Conservation (phyloP, 2,329 filamentous ascomycete species). For the Monilinia fructicola region DNA sequence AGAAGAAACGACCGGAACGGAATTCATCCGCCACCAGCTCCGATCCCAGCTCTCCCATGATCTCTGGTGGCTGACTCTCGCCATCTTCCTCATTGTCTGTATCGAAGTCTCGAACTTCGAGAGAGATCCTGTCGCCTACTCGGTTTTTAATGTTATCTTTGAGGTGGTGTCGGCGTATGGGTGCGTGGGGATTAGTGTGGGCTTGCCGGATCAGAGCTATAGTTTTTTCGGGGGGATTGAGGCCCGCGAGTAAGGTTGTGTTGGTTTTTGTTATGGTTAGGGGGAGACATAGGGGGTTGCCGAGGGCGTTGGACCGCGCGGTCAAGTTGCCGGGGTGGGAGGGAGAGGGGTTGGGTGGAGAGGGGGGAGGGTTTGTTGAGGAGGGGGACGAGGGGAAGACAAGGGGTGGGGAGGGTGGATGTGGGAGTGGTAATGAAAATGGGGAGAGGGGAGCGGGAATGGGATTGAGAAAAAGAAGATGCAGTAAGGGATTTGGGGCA, state of each 20-base stretch:
- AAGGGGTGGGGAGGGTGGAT: too few species aligned
- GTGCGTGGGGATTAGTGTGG: slow-evolving; percentile 60
- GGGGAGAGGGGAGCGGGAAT: too few species aligned
- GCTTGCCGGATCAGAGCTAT: slow-evolving; percentile 53
- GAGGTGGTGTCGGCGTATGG: slow-evolving; percentile 60
- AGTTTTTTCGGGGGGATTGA: slow-evolving; percentile 58
- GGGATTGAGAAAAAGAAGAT: slow-evolving; percentile 13
- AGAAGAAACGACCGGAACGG: background rate
- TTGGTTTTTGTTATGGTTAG: slow-evolving; percentile 57
- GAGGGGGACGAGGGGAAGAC: background rate
- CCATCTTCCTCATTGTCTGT: slow-evolving; percentile 58
- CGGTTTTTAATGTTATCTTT: slow-evolving; percentile 60
- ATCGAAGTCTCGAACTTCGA: slow-evolving; percentile 59
- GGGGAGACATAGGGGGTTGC: slow-evolving; percentile 56
- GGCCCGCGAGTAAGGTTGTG: slow-evolving; percentile 56
- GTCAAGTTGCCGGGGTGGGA: slow-evolving; percentile 45
- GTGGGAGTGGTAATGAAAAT: background rate
- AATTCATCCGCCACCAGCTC: slow-evolving; percentile 48
- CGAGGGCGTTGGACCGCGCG: slow-evolving; percentile 56
- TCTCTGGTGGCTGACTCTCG: slow-evolving; percentile 63
- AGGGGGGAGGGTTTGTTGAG: background rate
- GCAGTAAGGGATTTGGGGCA: background rate
- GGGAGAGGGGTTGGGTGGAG: background rate
- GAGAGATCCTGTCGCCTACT: slow-evolving; percentile 51
- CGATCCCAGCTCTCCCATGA: slow-evolving; percentile 66